phyloP scores from a whole-genome alignment of 1,284 basidiomycete genomes.

The Leccinum subfulvum region DNA sequence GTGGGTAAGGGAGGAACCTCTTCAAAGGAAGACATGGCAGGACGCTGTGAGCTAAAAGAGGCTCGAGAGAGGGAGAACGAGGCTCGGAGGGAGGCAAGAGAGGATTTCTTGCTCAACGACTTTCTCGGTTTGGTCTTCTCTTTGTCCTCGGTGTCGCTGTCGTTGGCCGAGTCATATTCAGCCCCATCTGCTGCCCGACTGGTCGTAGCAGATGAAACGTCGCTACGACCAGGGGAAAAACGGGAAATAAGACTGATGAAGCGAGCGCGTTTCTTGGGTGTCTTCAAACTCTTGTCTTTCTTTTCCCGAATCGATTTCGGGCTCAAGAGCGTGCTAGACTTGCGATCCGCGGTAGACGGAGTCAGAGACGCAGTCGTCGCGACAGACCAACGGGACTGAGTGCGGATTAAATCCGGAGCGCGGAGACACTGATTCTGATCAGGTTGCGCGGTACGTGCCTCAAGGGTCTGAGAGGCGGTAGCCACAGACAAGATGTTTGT shows the following conservation, averaged over 20 bases:
- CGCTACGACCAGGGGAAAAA: slow-evolving; percentile 29
- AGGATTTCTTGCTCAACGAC: slow-evolving; percentile 28
- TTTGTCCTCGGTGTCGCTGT: slow-evolving; percentile 24
- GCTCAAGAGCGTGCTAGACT: neutral
- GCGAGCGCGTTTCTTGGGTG: slow-evolving; percentile 32
- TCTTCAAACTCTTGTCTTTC: slow-evolving; percentile 26
- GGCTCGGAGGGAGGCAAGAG: slow-evolving; percentile 30
- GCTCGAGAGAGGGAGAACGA: slow-evolving; percentile 35
- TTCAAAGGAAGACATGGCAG: slow-evolving; percentile 20
- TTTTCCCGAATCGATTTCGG: slow-evolving; percentile 16
- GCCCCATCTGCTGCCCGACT: slow-evolving; percentile 8
- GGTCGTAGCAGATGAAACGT: slow-evolving; percentile 11
- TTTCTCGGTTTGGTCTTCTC: slow-evolving; percentile 20
- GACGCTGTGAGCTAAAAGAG: slow-evolving; percentile 31
- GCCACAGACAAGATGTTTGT: slow-evolving; percentile 11
- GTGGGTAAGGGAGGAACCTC: slow-evolving; percentile 30
- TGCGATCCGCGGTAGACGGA: slow-evolving; percentile 17
- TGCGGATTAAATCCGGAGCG: slow-evolving; percentile 7
- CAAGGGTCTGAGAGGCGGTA: neutral
- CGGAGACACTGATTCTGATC: slow-evolving; percentile 13
- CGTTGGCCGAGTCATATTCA: slow-evolving; percentile 27
- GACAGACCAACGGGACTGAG: slow-evolving; percentile 27
- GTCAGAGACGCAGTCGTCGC: slow-evolving; percentile 6
- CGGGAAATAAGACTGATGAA: slow-evolving; percentile 35
- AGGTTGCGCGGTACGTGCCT: neutral